phyloP scores from a whole-genome alignment of 176 grass and related monocot genomes.

The Otatea glauca region DNA sequence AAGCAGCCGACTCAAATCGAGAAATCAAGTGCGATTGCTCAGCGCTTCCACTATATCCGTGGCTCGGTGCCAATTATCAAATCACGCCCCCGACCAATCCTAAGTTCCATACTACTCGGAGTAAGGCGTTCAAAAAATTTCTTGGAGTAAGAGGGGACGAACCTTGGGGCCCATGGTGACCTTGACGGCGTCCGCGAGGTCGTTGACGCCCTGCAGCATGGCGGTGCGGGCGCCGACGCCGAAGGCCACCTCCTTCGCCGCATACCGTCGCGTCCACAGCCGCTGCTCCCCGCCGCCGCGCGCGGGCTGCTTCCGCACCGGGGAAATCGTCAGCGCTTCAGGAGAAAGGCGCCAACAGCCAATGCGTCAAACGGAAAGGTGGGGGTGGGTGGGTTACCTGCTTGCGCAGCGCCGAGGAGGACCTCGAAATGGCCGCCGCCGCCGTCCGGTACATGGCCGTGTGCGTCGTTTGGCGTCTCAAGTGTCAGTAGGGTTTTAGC shows the following conservation, averaged over 20 bases:
- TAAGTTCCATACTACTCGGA: neutral
- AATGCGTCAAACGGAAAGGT: neutral
- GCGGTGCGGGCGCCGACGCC: conserved; percentile 60
- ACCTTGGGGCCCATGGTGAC: conserved; percentile 90
- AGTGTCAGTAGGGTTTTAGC: conserved; percentile 1
- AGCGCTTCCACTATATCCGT: conserved; percentile 20
- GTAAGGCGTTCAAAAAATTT: too few relatives aligned
- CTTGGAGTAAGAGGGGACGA: neutral
- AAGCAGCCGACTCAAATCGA: conserved; percentile 27
- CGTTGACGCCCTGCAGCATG: conserved; percentile 78
- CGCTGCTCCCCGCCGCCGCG: conserved; percentile 48
- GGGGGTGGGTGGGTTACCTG: neutral
- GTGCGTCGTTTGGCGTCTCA: too few relatives aligned
- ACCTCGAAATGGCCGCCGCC: conserved; percentile 56
- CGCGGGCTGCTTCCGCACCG: conserved; percentile 36
- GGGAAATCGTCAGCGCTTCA: neutral
- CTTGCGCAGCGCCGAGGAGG: conserved; percentile 42
- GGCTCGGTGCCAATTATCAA: neutral
- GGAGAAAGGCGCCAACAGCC: neutral
- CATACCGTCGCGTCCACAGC: conserved; percentile 57
- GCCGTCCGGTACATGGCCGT: conserved; percentile 53
- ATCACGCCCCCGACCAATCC: neutral
- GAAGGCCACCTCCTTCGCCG: conserved; percentile 72
- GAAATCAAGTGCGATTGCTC: neutral
- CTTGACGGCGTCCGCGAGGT: conserved; percentile 81